phyloP scores from a whole-genome alignment of 352 stramenopile species.

The Thalassiosira exigua region DNA sequence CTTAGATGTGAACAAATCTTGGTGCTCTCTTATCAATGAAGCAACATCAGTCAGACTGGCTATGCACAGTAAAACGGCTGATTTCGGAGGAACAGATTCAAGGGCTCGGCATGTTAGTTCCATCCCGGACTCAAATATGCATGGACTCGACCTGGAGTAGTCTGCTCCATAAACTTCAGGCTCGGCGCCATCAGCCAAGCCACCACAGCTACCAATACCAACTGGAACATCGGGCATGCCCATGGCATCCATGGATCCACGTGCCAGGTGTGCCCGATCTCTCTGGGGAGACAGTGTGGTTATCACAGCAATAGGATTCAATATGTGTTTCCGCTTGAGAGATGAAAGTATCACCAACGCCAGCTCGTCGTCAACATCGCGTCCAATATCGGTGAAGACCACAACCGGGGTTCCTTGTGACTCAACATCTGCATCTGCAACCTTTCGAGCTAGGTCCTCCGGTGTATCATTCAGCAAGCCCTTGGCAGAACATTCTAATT shows the following conservation, averaged over 20 bases:
- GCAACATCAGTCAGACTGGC: conserved; percentile 63
- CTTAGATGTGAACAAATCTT: conserved; percentile 62
- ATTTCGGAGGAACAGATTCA: conserved; percentile 56
- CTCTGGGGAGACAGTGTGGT: conserved; percentile 51
- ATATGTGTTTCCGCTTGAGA: conserved; percentile 51
- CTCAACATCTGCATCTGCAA: conserved; percentile 46
- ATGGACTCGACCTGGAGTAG: conserved; percentile 55
- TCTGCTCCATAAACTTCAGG: conserved; percentile 62
- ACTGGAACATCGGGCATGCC: conserved; percentile 69
- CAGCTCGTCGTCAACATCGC: conserved; percentile 69
- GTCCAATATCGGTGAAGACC: conserved; percentile 65
- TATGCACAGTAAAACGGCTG: conserved; percentile 57
- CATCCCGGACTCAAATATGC: conserved; percentile 60
- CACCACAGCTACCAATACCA: conserved; percentile 49
- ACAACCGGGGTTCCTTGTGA: conserved; percentile 58
- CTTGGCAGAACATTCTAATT: conserved; percentile 23
- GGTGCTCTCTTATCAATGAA: conserved; percentile 52
- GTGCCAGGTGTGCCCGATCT: conserved; percentile 52
- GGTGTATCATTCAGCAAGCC: conserved; percentile 22
- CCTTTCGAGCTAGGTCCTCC: conserved; percentile 12
- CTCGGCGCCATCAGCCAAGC: conserved; percentile 42
- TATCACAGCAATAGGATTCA: conserved; percentile 66
- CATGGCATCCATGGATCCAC: conserved; percentile 60
- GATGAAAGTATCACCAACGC: conserved; percentile 57
- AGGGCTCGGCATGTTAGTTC: conserved; percentile 53